These are phyloP conservation scores for Kurtzmaniella natalensis DNA, from an alignment of 1,139 yeast genomes.

Conservation along the genomic window DNA sequence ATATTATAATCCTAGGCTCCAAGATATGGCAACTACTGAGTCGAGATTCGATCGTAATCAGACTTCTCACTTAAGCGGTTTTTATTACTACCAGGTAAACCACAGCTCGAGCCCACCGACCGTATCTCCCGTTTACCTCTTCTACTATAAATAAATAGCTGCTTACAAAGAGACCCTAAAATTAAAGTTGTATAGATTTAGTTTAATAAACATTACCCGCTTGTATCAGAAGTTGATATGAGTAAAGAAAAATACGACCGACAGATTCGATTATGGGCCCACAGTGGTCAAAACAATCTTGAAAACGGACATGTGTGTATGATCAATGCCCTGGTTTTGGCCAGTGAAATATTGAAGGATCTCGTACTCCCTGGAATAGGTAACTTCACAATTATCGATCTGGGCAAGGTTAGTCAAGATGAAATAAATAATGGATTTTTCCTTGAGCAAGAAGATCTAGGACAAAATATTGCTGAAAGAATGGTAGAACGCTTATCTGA, in stretches of 20 bases:
- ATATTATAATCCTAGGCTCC: too few species aligned
- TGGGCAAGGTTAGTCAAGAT: conserved; percentile 28
- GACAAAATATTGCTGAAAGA: conserved; percentile 34
- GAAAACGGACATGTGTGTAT: conserved; percentile 59
- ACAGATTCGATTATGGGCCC: conserved; percentile 85
- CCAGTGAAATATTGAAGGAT: conserved; percentile 73
- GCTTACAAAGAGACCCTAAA: too few species aligned
- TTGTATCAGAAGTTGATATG: conserved; percentile 18
- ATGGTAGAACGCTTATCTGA: conserved; percentile 44
- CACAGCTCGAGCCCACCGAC: too few species aligned
- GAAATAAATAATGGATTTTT: conserved; percentile 64
- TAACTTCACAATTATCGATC: conserved; percentile 56
- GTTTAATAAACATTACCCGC: too few species aligned
- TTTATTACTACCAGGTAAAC: too few species aligned
- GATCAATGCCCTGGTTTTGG: conserved; percentile 55
- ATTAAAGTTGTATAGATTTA: too few species aligned
- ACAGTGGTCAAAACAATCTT: conserved; percentile 65
- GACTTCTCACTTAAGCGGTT: too few species aligned
- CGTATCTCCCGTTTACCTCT: too few species aligned
- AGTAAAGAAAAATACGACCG: conserved; percentile 64
- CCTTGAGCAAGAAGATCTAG: conserved; percentile 43
- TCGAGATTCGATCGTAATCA: too few species aligned
- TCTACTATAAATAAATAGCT: too few species aligned
- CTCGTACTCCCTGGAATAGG: conserved; percentile 81
- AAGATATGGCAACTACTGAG: too few species aligned